A percentile compares a stretch with the other conserved stretches of the same genome.
Evolutionary conservation across 371 early-diverging fungal genomes (phyloP).

Genomic region (Lichtheimia ornata): DNA sequence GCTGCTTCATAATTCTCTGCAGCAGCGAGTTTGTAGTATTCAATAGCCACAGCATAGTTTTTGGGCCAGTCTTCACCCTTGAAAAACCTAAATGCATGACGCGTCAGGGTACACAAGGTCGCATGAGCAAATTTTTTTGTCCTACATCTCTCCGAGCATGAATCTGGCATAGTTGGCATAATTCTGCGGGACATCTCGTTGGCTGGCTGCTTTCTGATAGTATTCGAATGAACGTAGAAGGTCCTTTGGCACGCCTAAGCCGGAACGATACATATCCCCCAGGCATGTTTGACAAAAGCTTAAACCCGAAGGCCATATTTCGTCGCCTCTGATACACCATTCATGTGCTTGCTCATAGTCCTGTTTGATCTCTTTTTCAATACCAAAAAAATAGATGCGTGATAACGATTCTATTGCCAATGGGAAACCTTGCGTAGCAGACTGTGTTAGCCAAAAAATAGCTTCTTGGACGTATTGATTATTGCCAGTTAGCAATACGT

Average conservation of each 20-base stretch:
- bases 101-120: too few species aligned
- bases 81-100: constrained; percentile 36
- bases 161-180: constrained; percentile 52
- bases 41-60: constrained; percentile 38
- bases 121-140: too few species aligned
- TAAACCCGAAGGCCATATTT: constrained; percentile 54
- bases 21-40: constrained; percentile 47
- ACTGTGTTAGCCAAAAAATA: constrained; percentile 47
- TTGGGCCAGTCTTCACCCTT: constrained; percentile 45
- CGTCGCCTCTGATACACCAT: constrained; percentile 49
- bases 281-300: constrained; percentile 50
- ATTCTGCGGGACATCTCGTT: constrained; percentile 49
- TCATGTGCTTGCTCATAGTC: constrained; percentile 42
- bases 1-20: constrained; percentile 45
- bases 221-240: constrained; percentile 41
- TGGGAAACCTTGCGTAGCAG: constrained; percentile 49
- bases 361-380: constrained; percentile 26
- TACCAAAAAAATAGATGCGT: constrained; percentile 39
- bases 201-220: constrained; percentile 53
- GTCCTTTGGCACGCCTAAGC: constrained; percentile 46
- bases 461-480: constrained; percentile 39
- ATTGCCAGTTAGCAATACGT: constrained; percentile 24
- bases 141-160: constrained; percentile 52
- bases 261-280: constrained; percentile 47
- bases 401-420: constrained; percentile 45